Base-by-base conservation (phyloP, 2,329 filamentous ascomycete genomes). In the Stagonosporopsis rhizophila region DNA sequence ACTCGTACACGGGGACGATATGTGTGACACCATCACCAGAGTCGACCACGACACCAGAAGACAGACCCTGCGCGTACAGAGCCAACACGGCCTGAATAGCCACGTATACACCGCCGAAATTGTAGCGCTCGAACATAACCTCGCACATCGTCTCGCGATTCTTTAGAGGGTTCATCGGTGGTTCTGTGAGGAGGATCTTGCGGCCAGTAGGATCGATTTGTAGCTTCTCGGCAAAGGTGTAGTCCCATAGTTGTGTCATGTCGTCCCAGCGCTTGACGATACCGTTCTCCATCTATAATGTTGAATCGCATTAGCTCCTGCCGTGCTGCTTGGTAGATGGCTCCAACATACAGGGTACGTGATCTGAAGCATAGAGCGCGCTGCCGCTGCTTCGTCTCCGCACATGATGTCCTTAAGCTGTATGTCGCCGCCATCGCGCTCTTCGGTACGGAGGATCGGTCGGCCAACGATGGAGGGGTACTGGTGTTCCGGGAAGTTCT, bases 261-360 rank as follows among this genome's bases (percentile, higher is more conserved):
- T 99, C 95, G 69, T 99, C 95, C 95, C 95, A 99, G 75, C 92
- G 93, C 86, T 97, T 98, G 67, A 99, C 92, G 72, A 99, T 98
- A 71, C 95, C 95, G 77, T 99, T 99, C 79, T 99, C 95, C 95
- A 99, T 99, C 86, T 89, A 77, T 57, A 45, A 19, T 50, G 53
- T 47, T 62, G 68, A 60, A 64, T 56, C 60, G 47, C 56, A 60
- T 74, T 69, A 75, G 72, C 66, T 59, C 42, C 59, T 49, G 54
- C 53, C 58, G 52, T 44, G 37, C 58, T 55, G 64, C 56, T 55
- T 8, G 54, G 23, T 52, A 52, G 37, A 34, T 56, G 28, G 34
- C 38, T 57, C 52, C 30, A 48, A 70, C 84, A 67, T 85, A 89
- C 87, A 68, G 95, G 95, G 77, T 99, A 99, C 78, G 90, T 96